Evolutionary conservation across 441 rosid genomes (phyloP).

Genomic region (Melianthus villosus): DNA sequence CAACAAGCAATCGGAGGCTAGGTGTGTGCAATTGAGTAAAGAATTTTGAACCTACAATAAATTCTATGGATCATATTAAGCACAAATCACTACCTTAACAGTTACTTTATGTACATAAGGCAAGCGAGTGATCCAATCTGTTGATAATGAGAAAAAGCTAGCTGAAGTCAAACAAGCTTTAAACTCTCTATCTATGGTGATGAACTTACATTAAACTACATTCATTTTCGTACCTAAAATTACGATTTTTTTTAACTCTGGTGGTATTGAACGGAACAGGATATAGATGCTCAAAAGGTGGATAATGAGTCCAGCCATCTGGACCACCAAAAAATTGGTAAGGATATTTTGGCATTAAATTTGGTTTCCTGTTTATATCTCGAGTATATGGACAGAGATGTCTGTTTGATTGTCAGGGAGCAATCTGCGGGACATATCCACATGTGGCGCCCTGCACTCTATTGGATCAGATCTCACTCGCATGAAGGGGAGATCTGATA

Average conservation of each 20-base stretch:
- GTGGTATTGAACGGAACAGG: slow-evolving; percentile 22
- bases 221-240: neutral
- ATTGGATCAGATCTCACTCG: slow-evolving; percentile 90
- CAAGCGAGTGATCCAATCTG: slow-evolving; percentile 65
- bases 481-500: slow-evolving; percentile 42
- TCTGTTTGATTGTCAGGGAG: slow-evolving; percentile 19
- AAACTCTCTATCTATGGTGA: slow-evolving; percentile 40
- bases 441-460: slow-evolving; percentile 70
- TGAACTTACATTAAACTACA: neutral
- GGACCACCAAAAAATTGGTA: slow-evolving; percentile 21
- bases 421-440: slow-evolving; percentile 37
- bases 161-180: slow-evolving; percentile 52
- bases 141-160: slow-evolving; percentile 46
- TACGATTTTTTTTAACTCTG: slow-evolving; percentile 1
- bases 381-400: neutral
- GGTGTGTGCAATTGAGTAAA: slow-evolving; percentile 24
- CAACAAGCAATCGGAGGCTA: slow-evolving; percentile 62
- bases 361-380: neutral
- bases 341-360: neutral
- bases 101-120: slow-evolving; percentile 21
- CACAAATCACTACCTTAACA: too few relatives aligned
- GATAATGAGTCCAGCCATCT: slow-evolving; percentile 11
- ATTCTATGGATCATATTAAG: neutral
- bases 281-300: slow-evolving; percentile 26
- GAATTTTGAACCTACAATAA: slow-evolving; percentile 6